Evolutionary conservation across 257 asterid species (phyloP).

Genomic region (Paulownia fortunei): DNA sequence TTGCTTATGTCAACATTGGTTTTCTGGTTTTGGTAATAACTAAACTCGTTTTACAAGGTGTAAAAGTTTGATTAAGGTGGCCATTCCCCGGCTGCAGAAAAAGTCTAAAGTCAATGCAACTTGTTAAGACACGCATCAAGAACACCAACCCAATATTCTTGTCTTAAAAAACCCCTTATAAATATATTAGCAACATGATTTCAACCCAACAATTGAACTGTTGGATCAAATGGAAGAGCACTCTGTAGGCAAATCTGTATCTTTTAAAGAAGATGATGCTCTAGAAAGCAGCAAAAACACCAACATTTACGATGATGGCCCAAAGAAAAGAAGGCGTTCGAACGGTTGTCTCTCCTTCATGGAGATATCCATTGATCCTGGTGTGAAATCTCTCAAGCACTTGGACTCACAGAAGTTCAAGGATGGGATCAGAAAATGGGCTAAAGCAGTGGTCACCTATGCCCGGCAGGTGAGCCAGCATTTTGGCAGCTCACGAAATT

Average conservation of each 20-base stretch:
- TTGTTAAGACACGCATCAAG: slow-evolving; percentile 39
- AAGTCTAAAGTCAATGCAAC: slow-evolving; percentile 32
- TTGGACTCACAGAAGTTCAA: slow-evolving; percentile 77
- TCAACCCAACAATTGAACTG: background rate
- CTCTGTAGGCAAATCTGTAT: slow-evolving; percentile 30
- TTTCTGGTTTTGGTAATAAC: background rate
- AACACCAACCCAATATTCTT: background rate
- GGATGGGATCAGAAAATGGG: slow-evolving; percentile 83
- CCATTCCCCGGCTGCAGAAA: background rate
- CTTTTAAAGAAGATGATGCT: slow-evolving; percentile 28
- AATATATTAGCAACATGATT: background rate
- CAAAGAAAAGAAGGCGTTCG: slow-evolving; percentile 33
- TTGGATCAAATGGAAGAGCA: slow-evolving; percentile 41
- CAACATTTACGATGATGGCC: background rate
- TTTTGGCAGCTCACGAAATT: slow-evolving; percentile 48
- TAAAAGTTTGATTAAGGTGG: slow-evolving; percentile 3
- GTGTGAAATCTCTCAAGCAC: slow-evolving; percentile 69
- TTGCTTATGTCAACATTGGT: slow-evolving; percentile 1
- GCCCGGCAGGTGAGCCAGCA: slow-evolving; percentile 76
- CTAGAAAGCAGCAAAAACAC: slow-evolving; percentile 9
- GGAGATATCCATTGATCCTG: slow-evolving; percentile 71
- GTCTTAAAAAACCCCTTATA: slow-evolving; percentile 4
- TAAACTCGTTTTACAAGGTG: slow-evolving; percentile 13
- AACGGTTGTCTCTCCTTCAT: slow-evolving; percentile 55
- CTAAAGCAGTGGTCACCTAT: slow-evolving; percentile 66